Percentiles rank a stretch among this genome's conserved stretches.
Evolutionary conservation across 805 yeast genomes (phyloP).

Genomic region (Candida schatavii): DNA sequence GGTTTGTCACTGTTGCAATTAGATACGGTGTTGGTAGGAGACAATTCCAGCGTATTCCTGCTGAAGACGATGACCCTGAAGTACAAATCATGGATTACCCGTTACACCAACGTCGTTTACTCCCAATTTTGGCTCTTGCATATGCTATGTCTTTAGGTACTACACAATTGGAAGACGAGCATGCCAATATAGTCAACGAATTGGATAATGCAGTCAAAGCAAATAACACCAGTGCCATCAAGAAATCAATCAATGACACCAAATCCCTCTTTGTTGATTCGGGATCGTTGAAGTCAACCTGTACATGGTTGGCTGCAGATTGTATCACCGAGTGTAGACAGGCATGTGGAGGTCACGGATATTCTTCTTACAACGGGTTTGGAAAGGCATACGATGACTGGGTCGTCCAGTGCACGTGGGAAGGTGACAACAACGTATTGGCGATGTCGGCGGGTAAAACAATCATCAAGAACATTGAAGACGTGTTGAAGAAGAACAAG

Average conservation of each 20-base stretch:
- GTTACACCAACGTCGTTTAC: slow-evolving; percentile 80
- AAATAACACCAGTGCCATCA: slow-evolving; percentile 45
- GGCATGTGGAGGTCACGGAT: slow-evolving; percentile 95
- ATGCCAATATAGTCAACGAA: slow-evolving; percentile 46
- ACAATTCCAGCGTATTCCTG: slow-evolving; percentile 58
- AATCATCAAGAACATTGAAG: slow-evolving; percentile 49
- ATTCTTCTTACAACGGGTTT: slow-evolving; percentile 87
- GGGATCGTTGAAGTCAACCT: slow-evolving; percentile 84
- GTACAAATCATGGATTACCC: slow-evolving; percentile 82
- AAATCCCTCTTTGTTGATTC: slow-evolving; percentile 80
- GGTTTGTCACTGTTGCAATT: slow-evolving; percentile 78
- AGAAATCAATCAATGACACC: slow-evolving; percentile 53
- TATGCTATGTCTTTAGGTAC: slow-evolving; percentile 77
- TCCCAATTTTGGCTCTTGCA: slow-evolving; percentile 80
- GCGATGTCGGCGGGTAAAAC: slow-evolving; percentile 84
- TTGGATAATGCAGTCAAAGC: slow-evolving; percentile 54
- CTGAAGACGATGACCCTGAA: slow-evolving; percentile 44
- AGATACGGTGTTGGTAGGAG: slow-evolving; percentile 89
- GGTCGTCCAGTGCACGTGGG: slow-evolving; percentile 99
- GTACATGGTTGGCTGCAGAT: slow-evolving; percentile 81
- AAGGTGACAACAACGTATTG: slow-evolving; percentile 90
- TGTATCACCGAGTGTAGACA: slow-evolving; percentile 89
- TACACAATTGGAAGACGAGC: slow-evolving; percentile 53
- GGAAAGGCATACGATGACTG: slow-evolving; percentile 88
- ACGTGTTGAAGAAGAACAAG: slow-evolving; percentile 39